Percentiles rank a stretch among this genome's conserved stretches.
Conservation (phyloP, 2,329 filamentous ascomycete species). For the Sclerotinia trifoliorum region DNA sequence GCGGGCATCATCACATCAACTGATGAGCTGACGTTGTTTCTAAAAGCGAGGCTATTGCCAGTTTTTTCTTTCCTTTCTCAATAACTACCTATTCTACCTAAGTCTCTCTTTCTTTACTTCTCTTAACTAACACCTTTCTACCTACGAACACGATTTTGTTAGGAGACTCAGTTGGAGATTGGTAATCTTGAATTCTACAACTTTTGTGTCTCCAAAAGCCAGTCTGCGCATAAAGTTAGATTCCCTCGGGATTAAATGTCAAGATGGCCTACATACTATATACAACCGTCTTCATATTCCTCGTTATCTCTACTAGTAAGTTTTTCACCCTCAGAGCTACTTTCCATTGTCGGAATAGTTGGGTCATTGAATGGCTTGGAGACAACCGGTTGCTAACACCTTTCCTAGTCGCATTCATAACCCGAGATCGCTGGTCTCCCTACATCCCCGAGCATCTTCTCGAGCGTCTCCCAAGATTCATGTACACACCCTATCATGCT, state of each 20-base stretch:
- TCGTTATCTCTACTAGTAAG: constrained; percentile 69
- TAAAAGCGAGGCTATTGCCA: constrained; percentile 13
- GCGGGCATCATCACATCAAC: background rate
- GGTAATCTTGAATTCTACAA: background rate
- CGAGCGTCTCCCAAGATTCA: constrained; percentile 53
- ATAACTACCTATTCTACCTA: background rate
- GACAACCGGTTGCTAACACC: constrained; percentile 24
- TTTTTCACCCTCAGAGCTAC: constrained; percentile 15
- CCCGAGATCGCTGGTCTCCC: constrained; percentile 73
- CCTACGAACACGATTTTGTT: background rate
- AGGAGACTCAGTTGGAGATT: background rate
- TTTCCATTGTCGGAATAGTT: constrained; percentile 18
- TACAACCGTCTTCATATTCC: constrained; percentile 67
- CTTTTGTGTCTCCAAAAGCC: background rate
- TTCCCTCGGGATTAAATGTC: background rate
- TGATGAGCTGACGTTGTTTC: constrained; percentile 12
- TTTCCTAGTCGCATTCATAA: constrained; percentile 69
- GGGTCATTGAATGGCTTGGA: background rate
- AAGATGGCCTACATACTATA: constrained; percentile 80
- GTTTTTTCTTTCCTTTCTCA: background rate
- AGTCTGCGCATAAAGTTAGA: background rate
- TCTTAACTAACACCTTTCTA: background rate
- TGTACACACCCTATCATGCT: constrained; percentile 68
- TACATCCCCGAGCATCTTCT: constrained; percentile 45
- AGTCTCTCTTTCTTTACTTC: background rate